Base-by-base conservation (phyloP, 495 filamentous ascomycete genomes). In the Staphylotrichum longicolle region DNA sequence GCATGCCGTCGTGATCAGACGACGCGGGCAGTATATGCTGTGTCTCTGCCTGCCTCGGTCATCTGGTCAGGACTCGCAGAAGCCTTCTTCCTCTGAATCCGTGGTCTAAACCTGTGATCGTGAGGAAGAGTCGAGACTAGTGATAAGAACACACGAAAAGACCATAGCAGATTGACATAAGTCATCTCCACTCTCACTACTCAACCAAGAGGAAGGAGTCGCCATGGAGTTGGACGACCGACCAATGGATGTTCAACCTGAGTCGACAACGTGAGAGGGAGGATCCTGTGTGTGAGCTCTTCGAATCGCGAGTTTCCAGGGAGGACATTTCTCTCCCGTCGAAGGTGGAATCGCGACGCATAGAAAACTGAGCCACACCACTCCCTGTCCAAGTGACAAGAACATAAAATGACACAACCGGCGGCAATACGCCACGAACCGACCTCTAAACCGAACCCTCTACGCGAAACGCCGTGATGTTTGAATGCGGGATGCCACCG, bases 391-490 rank as follows among this genome's bases (percentile, higher is more conserved):
- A 37, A 20, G 57, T 14, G 11, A 44, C 12, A 42, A 39, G 12
- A 42, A 61, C 50, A 55, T 42, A 35, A 50, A 50, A 48, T 11
- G n/a, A 56, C 35, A 50, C 34, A 57, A 55, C 57, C 33, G 39
- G 37, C 56, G 62, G 52, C 44, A 34, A 46, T 30, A 32, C 39
- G 54, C 55, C 58, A 66, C 40, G 59, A 62, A 66, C 63, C 59
- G 63, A 66, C 56, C 63, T 62, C 60, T 62, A 62, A 65, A 54
- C 57, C 37, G 47, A 60, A 57, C 54, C 63, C 20, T 66, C 63
- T 66, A 66, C 59, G 48, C 40, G 42, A 59, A 65, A 66, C 63
- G 61, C 61, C 62, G 45, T 64, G 15, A 41, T 64, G 58, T 37
- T 45, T 40, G 52, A 58, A 62, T 54, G 56, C 40, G 55, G 30